Base-by-base conservation (phyloP, 2,329 filamentous ascomycete genomes). In the Alternaria brassicae region DNA sequence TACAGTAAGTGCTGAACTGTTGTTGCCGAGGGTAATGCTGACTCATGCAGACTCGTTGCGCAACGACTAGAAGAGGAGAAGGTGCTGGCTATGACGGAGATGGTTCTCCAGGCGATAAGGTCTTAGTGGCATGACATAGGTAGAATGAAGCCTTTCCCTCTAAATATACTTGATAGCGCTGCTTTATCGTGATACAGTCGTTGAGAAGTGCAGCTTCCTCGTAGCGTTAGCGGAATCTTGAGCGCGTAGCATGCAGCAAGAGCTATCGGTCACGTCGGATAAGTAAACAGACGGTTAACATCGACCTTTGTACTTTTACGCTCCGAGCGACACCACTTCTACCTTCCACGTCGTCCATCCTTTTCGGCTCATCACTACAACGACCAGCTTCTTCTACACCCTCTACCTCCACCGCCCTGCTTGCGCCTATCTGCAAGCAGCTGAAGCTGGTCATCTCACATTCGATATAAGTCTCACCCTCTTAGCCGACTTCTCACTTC, bases 51-150 rank as follows among this genome's bases (percentile, higher is more conserved):
- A 36, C 74, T 81, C 5, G 68, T 81, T 28, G 79, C 77, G 6
- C 69, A 73, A 45, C 71, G 78, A 37, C 68, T 81, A 3, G 77
- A 81, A 54, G 79, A 81, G 53, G 79, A 81, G 50, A 81, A 80
- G 59, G 77, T 79, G 1, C 66, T 81, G 30, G 72, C 67, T 13
- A 80, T 80, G 77, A 79, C 78, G 4, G 69, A 62, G 23, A 68
- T 63, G 1, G 70, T 81, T 13, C 58, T 79, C 1, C 45, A 78
- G 39, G 77, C 75, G 7, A 60, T 73, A 27, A 42, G 51, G 15
- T 41, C 25, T 27, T 60, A 55, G 44, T 34, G 21, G 7, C n/a
- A 5, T 32, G 19, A 25, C 3, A 6, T 3, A 15, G 19, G 19
- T 40, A 12, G 19, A 40, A 13, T 9, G 17, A 15, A 7, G 10